Base-by-base conservation (phyloP, 169 alveolate species). In the Eimeria nieschulzi region DNA sequence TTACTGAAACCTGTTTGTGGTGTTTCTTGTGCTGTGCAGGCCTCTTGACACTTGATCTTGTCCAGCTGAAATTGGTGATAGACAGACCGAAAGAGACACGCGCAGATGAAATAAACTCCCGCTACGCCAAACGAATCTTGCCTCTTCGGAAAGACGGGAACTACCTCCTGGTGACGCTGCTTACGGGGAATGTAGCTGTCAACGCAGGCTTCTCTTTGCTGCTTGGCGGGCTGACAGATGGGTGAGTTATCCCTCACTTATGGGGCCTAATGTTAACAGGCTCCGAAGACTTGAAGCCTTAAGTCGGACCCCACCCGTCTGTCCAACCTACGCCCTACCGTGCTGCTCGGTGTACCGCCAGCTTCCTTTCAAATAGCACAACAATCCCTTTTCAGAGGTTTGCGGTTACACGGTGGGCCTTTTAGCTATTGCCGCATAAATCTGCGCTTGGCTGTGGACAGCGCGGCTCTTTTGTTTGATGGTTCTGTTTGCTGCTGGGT, bases 101-200 rank as follows among this genome's bases (percentile, higher is more conserved):
- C 19, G 33, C 53, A 9, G 91, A 83, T 75, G 78, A 82, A 71
- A 70, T 76, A 23, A 85, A 92, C 26, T 95, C 96, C 12, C 46
- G 15, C 54, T 94, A 95, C 76, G 97, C 97, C 10, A 79, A 91
- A 54, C 87, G 88, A 68, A 94, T 96, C 10, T 75, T 95, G 21
- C 97, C 96, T 2, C 63, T 96, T 17, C 94, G 98, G 19, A 55
- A 61, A n/a, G 93, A 94, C 76, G 97, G 98, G 15, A 96, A 96
- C 90, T 84, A 94, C 21, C 91, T 96, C 3, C 87, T 96, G 19
- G 94, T 95, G 59, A 95, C 97, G 5, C 88, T 96, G 21, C 87
- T 96, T 13, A 84, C 95, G 33, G 97, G 96, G 15, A 96, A 96
- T 78, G 97, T 96, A 7, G 94, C 97, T 10, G 97, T 95, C 26